Conservation (phyloP, 225 moss, liverwort and hornwort species). For the Lunularia cruciata region DNA sequence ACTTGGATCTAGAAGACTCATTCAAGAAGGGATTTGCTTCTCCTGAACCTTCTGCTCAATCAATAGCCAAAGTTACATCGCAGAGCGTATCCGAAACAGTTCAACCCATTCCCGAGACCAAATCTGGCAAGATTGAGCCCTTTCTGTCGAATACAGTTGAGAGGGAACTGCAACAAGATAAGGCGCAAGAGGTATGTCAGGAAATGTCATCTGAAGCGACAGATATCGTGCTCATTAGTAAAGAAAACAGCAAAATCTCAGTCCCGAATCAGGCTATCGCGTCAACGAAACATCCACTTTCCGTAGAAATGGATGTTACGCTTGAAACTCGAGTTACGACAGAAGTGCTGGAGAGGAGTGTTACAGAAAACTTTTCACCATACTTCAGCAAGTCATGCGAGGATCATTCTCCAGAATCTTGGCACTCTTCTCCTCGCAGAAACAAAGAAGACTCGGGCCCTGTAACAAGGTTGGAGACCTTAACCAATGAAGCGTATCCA, state of each 20-base stretch:
- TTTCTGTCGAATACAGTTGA: not conserved
- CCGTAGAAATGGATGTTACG: no score
- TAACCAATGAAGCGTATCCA: not conserved
- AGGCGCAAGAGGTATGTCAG: not conserved
- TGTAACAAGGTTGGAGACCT: not conserved
- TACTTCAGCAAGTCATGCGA: not conserved
- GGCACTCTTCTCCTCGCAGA: not conserved
- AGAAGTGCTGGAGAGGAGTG: not conserved
- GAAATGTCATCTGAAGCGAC: not conserved
- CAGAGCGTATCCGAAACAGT: not conserved
- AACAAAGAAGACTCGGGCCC: not conserved
- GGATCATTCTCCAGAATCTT: not conserved
- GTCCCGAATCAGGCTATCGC: no score
- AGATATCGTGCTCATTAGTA: not conserved
- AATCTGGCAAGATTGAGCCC: constrained; percentile 1
- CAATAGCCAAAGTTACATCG: not conserved
- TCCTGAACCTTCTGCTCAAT: not conserved
- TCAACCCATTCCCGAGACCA: not conserved
- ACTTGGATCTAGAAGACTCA: constrained; percentile 21
- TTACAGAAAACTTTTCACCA: not conserved
- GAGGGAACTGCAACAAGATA: not conserved
- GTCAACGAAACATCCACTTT: not conserved
- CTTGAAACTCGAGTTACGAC: not conserved
- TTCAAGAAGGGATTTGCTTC: not conserved
- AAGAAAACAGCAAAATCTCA: not conserved